These are phyloP conservation scores for Ustilago nuda DNA, from an alignment of 1,284 basidiomycete genomes.

Conservation along the genomic window DNA sequence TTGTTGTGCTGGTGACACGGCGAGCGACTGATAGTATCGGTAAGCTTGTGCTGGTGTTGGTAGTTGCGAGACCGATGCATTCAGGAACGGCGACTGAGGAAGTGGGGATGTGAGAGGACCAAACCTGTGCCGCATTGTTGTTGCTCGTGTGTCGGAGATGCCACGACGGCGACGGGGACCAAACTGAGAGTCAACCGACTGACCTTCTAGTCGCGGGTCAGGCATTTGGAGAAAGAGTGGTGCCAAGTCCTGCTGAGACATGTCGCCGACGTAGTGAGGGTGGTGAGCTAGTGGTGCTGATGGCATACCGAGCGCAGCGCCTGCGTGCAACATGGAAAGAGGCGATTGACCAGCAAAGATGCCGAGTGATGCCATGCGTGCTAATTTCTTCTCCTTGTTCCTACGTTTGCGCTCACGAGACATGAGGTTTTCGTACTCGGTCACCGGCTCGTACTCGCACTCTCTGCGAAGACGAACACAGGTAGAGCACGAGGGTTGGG, in stretches of 20 bases:
- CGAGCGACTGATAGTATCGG: slow-evolving; percentile 31
- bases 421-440: slow-evolving; percentile 60
- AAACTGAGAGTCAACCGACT: slow-evolving; percentile 28
- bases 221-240: slow-evolving; percentile 30
- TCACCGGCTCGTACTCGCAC: slow-evolving; percentile 64
- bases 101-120: slow-evolving; percentile 25
- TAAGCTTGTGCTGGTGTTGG: slow-evolving; percentile 37
- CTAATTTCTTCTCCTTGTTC: slow-evolving; percentile 54
- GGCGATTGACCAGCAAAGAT: slow-evolving; percentile 49
- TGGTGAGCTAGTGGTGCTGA: slow-evolving; percentile 28
- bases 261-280: slow-evolving; percentile 8
- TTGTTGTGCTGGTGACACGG: slow-evolving; percentile 14
- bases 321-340: slow-evolving; percentile 41
- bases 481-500: slow-evolving; percentile 58
- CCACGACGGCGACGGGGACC: slow-evolving; percentile 44
- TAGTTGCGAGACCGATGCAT: slow-evolving; percentile 43
- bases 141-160: slow-evolving; percentile 35
- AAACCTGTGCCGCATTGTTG: slow-evolving; percentile 18
- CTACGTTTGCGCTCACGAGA: slow-evolving; percentile 62
- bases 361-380: slow-evolving; percentile 38
- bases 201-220: slow-evolving; percentile 15
- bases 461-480: slow-evolving; percentile 57
- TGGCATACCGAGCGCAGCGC: slow-evolving; percentile 23
- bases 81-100: slow-evolving; percentile 18
- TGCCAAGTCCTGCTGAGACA: slow-evolving; percentile 18